Evolutionary conservation across 1,284 basidiomycete genomes (phyloP), one percentile per base, ranked within the genome.

Genomic region (Marasmius sp.): DNA sequence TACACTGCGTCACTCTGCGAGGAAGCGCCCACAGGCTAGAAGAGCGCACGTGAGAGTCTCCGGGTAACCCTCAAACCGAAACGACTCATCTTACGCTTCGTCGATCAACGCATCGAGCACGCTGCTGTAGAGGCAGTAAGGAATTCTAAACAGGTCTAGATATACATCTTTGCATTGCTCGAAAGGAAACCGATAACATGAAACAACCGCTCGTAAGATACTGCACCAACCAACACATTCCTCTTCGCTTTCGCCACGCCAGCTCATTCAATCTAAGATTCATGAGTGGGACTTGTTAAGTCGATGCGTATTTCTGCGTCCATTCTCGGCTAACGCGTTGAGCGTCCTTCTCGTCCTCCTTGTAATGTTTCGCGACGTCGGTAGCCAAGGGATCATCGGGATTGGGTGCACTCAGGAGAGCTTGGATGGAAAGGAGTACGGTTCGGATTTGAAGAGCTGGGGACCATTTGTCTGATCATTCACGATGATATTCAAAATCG

Each of bases 331-430:
- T 54, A 16, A 54, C 52, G 8, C 52, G 82, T 77, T 93, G 93
- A 39, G 95, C 95, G 63, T 91, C 95, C 74, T 88, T 87, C 82
- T 98, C 95, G 74, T 99, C 85, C 80, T 97, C 94, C 80, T 99
- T 99, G 86, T 98, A 99, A 72, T 98, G 94, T 77, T 98, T 97
- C 27, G 97, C 97, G 38, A 99, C 89, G 65, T 93, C 91, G n/a
- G 92, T 91, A n/a, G 97, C 97, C 18, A 99, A 87, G n/a, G 97
- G 97, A 74, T 99, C 97, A 71, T 99, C 97, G 6, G 97, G 97
- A 79, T 99, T 99, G 6, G 97, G 97, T 6, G 97, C 92, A 67
- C 93, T 95, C 37, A 99, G 84, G 22, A 99, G 83, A 9, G 97
- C 97, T 77, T 99, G 97, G 70, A 99, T 86, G 34, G 97, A 98